A percentile compares a stretch with the other conserved stretches of the same genome.
Evolutionary conservation across 2,329 filamentous ascomycete species (phyloP).

Genomic region (Neopestalotiopsis sp.): DNA sequence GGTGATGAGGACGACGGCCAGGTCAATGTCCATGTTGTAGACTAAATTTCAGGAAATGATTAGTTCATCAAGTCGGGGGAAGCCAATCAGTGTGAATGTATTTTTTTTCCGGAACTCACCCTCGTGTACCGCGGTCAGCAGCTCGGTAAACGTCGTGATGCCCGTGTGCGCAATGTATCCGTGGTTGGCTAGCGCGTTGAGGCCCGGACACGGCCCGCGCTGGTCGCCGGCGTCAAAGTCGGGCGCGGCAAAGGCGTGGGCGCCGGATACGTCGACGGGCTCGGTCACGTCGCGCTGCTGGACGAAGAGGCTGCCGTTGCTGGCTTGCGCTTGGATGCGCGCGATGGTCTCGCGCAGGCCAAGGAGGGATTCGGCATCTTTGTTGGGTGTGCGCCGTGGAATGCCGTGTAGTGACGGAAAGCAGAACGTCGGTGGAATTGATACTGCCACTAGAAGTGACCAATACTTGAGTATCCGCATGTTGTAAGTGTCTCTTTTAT

Average conservation of each 20-base stretch:
- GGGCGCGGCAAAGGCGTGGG: neutral
- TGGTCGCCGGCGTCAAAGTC: constrained; percentile 32
- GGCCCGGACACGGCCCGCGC: constrained; percentile 25
- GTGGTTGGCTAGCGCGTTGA: constrained; percentile 22
- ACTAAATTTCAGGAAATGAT: constrained; percentile 26
- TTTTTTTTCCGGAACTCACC: neutral
- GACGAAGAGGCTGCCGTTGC: neutral
- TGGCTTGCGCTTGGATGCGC: neutral
- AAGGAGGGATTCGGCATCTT: neutral
- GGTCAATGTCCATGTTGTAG: constrained; percentile 50
- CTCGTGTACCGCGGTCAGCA: neutral
- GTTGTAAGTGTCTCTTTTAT: neutral
- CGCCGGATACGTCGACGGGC: neutral
- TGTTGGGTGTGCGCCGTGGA: neutral
- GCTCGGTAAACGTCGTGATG: constrained; percentile 21
- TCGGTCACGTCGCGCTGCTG: neutral
- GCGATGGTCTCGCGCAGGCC: neutral
- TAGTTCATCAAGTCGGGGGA: neutral
- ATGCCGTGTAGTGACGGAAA: neutral
- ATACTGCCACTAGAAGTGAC: neutral
- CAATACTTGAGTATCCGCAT: neutral
- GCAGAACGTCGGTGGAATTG: neutral
- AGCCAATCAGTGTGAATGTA: neutral
- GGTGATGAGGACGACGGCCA: constrained; percentile 44
- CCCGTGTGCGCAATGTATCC: constrained; percentile 19